phyloP scores from a whole-genome alignment of 1,139 yeast species.

The Taphrina communis region DNA sequence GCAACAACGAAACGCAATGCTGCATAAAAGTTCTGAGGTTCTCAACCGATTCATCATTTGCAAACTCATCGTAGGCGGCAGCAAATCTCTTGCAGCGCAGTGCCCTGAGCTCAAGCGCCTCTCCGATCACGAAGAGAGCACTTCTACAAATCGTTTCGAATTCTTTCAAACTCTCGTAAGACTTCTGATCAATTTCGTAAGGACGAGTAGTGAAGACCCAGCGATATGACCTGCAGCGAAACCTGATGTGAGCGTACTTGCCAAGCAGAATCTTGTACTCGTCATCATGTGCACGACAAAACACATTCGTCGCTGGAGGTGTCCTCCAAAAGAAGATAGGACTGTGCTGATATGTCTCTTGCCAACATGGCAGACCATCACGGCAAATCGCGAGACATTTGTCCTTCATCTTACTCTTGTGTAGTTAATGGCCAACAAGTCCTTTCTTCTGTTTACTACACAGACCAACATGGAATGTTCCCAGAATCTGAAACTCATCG shows the following conservation, averaged over 20 bases:
- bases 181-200: slow-evolving; percentile 16
- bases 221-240: neutral
- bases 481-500: neutral
- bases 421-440: neutral
- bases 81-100: slow-evolving; percentile 6
- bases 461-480: neutral
- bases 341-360: slow-evolving; percentile 2
- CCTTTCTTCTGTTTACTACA: slow-evolving; percentile 5
- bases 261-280: slow-evolving; percentile 9
- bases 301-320: slow-evolving; percentile 1
- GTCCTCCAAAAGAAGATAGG: slow-evolving; percentile 8
- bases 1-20: slow-evolving; percentile 7
- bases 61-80: slow-evolving; percentile 20
- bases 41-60: slow-evolving; percentile 16
- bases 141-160: slow-evolving; percentile 9
- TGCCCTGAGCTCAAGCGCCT: slow-evolving; percentile 11
- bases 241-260: neutral
- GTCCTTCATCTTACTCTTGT: slow-evolving; percentile 1
- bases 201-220: slow-evolving; percentile 8
- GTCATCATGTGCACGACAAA: slow-evolving; percentile 11
- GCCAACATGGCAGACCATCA: slow-evolving; percentile 8
- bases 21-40: neutral
- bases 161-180: slow-evolving; percentile 4
- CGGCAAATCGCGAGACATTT: slow-evolving; percentile 5
- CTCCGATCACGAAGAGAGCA: slow-evolving; percentile 1